Conservation (phyloP, 768 basidiomycete genomes). For the Sporobolomyces phaffii region DNA sequence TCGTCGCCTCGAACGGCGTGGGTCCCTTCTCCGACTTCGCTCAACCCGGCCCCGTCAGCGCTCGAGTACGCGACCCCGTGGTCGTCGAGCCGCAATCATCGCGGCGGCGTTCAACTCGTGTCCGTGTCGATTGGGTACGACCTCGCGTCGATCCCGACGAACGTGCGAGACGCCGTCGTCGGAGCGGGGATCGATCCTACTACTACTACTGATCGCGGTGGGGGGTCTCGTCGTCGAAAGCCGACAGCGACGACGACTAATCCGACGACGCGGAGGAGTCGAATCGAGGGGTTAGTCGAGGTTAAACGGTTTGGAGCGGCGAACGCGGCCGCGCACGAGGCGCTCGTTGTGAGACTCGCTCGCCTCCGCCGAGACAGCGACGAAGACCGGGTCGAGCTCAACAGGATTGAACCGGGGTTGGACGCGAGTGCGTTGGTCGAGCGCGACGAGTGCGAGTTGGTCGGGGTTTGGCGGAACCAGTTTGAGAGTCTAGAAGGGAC, state of each 20-base stretch:
- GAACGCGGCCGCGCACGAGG: background rate
- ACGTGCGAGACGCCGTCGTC: background rate
- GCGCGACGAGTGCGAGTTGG: background rate
- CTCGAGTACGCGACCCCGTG: background rate
- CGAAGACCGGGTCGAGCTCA: background rate
- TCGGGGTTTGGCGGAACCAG: background rate
- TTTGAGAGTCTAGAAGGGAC: background rate
- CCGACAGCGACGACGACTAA: too few relatives aligned
- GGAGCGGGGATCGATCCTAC: too few relatives aligned
- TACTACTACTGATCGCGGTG: too few relatives aligned
- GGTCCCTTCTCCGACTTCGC: conserved; percentile 4
- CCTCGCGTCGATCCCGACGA: background rate
- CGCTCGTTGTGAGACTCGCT: background rate
- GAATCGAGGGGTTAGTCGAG: background rate
- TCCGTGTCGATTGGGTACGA: conserved; percentile 15
- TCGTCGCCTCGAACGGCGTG: background rate
- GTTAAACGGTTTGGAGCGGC: conserved; percentile 10
- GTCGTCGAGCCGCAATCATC: too few relatives aligned
- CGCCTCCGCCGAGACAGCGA: too few relatives aligned
- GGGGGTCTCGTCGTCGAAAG: too few relatives aligned
- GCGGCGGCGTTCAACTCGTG: conserved; percentile 2
- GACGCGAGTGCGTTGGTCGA: background rate
- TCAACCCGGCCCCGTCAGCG: conserved; percentile 1
- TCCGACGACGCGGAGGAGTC: too few relatives aligned
- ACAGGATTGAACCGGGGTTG: background rate